Evolutionary conservation across 139 green algal genomes (phyloP), one percentile per base, ranked within the genome.

Genomic region (Closterium sp.): DNA sequence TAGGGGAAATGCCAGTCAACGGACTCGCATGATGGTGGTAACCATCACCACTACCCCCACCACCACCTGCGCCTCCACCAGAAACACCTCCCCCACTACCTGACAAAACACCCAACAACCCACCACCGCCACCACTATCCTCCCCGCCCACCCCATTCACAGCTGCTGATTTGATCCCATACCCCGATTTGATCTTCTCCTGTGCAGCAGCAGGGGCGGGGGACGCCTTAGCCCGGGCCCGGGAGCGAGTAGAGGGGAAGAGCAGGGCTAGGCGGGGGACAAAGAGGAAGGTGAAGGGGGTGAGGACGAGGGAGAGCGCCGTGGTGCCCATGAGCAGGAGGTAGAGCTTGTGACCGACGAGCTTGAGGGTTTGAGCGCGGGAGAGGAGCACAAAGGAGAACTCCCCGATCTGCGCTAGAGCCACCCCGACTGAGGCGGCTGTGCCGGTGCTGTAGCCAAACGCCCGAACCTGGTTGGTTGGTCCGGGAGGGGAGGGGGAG

Each of bases 341-440:
- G 95, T 99, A 99, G 70, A 97, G 90, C 91, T 97, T 95, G 30
- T 95, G 90, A 1, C 88, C 93, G 22, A 94, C 91, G 31, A 99
- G 96, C 7, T 95, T 92, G 19, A 97, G 93, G 91, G 97, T 94
- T 73, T 93, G 96, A 10, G 97, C 98, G 88, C 97, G 95, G 10
- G 93, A 97, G 62, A 99, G 96, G 94, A 99, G 96, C 73, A 99
- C 97, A 93, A 99, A 99, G 10, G 96, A 96, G 94, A 99, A 99
- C 96, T 99, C 98, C 28, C 98, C 97, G 28, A 98, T 97, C 91
- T 99, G 97, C 5, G 97, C 97, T 93, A 99, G 96, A 88, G 95
- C 97, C 10, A 99, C 91, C 0, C 97, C 98, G 45, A 99, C 92
- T 13, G 24, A 93, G 13, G 92, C 50, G 13, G 94, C 92, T 27